Percentiles rank a stretch among this genome's conserved stretches.
Evolutionary conservation across 2,329 filamentous ascomycete species (phyloP).

Genomic region (Colletotrichum sp.): DNA sequence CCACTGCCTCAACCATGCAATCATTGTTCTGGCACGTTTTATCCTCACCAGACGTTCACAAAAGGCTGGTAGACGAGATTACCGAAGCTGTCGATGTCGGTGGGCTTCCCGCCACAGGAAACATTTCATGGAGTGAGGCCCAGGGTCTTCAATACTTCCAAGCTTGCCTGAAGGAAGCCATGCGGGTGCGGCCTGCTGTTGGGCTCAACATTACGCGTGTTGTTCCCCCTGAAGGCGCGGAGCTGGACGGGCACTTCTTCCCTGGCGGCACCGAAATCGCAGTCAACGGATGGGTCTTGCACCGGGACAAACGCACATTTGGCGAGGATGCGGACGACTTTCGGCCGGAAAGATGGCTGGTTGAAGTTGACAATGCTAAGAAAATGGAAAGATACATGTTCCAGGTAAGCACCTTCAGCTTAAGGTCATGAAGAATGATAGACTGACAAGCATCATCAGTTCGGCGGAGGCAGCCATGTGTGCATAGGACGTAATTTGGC

Average conservation of each 20-base stretch:
- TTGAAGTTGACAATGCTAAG: slow-evolving; percentile 45
- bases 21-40: slow-evolving; percentile 59
- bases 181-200: slow-evolving; percentile 61
- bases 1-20: slow-evolving; percentile 64
- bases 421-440: no score
- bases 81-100: slow-evolving; percentile 40
- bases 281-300: slow-evolving; percentile 59
- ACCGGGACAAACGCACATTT: slow-evolving; percentile 52
- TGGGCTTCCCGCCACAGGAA: slow-evolving; percentile 40
- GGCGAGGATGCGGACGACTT: slow-evolving; percentile 57
- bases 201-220: slow-evolving; percentile 56
- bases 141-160: slow-evolving; percentile 59
- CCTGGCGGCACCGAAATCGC: slow-evolving; percentile 58
- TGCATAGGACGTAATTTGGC: slow-evolving; percentile 62
- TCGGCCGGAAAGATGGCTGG: slow-evolving; percentile 60
- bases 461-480: slow-evolving; percentile 58
- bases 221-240: slow-evolving; percentile 55
- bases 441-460: slow-evolving; percentile 35
- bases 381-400: slow-evolving; percentile 62
- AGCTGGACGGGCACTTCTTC: slow-evolving; percentile 55
- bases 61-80: slow-evolving; percentile 47
- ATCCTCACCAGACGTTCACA: slow-evolving; percentile 46
- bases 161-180: slow-evolving; percentile 60
- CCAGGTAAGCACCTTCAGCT: slow-evolving; percentile 44
- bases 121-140: slow-evolving; percentile 52